Conservation (phyloP, 2,329 filamentous ascomycete species). For the Chrysosporium keratinophilum region DNA sequence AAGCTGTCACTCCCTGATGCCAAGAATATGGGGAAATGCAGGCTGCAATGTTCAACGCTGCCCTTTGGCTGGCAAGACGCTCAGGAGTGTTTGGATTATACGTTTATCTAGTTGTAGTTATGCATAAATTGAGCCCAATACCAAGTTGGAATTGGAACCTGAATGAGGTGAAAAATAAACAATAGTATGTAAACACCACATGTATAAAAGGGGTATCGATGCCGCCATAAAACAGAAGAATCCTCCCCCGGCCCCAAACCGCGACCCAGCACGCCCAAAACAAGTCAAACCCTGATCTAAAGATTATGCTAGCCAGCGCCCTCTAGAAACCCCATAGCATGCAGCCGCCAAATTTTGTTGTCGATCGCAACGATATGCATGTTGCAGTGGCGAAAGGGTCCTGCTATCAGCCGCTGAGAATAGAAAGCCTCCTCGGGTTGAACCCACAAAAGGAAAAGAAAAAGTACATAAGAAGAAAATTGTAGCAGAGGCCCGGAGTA, state of each 20-base stretch:
- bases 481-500: background rate
- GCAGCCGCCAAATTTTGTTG: background rate
- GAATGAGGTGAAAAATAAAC: background rate
- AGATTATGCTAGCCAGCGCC: background rate
- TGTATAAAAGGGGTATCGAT: constrained; percentile 5
- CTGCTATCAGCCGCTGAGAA: no score
- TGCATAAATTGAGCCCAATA: background rate
- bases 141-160: background rate
- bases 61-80: background rate
- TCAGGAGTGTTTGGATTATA: background rate
- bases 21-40: background rate
- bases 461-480: background rate
- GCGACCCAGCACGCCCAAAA: constrained; percentile 1
- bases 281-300: background rate
- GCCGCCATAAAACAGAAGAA: background rate
- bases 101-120: background rate
- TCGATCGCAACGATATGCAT: background rate
- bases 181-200: background rate
- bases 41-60: no score
- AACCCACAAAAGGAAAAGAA: background rate
- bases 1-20: background rate
- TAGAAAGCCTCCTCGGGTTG: no score
- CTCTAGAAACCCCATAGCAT: background rate
- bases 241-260: background rate
- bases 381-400: no score